These are phyloP conservation scores for Chytriomyces sp. DNA, from an alignment of 192 early-diverging fungal species.

Conservation along the genomic window DNA sequence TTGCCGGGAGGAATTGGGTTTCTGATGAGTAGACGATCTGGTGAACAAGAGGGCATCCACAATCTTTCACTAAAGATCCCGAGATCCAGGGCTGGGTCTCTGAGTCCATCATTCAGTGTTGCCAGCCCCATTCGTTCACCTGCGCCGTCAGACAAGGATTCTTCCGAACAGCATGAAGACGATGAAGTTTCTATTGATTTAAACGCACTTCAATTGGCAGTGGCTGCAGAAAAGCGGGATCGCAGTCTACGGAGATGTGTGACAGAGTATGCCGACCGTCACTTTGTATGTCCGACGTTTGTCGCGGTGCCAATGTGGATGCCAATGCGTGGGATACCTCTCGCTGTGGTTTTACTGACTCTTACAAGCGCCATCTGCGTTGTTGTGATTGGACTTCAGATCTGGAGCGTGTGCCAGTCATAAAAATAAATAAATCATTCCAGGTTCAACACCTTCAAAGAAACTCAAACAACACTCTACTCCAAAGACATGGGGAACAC, in stretches of 20 bases:
- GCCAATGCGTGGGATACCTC: conserved; percentile 35
- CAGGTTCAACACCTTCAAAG: too few relatives aligned
- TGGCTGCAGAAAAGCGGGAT: not conserved
- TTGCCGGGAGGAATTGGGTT: too few relatives aligned
- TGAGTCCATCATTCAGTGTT: not conserved
- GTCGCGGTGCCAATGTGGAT: conserved; percentile 51
- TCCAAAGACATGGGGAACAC: too few relatives aligned
- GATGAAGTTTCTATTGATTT: not conserved
- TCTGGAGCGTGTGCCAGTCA: too few relatives aligned
- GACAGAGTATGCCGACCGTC: conserved; percentile 48
- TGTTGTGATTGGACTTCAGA: too few relatives aligned
- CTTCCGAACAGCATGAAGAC: not conserved
- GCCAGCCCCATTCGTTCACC: not conserved
- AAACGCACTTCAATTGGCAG: not conserved
- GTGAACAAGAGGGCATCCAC: not conserved
- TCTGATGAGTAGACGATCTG: too few relatives aligned
- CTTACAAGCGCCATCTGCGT: conserved; percentile 17
- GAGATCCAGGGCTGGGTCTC: not conserved
- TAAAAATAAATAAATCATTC: too few relatives aligned
- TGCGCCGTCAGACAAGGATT: not conserved
- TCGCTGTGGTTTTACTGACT: conserved; percentile 40
- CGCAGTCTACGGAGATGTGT: not conserved
- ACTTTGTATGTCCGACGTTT: conserved; percentile 52
- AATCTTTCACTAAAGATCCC: not conserved
- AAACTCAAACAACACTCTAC: too few relatives aligned